Evolutionary conservation across 2,329 filamentous ascomycete species (phyloP).

Genomic region (Furcasterigmium furcatum): DNA sequence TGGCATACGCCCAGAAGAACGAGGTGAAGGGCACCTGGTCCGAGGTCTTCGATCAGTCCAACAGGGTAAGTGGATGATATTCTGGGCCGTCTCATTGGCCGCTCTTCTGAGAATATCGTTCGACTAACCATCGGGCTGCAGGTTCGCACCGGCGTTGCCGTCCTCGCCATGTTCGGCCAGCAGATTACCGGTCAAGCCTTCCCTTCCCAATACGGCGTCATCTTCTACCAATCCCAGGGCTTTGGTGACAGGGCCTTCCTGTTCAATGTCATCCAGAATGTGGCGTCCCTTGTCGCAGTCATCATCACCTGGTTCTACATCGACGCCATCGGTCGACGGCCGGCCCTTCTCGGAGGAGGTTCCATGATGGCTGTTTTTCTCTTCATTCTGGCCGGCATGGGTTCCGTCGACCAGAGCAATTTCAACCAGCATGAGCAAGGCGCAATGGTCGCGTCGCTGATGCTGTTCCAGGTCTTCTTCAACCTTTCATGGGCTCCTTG

Average conservation of each 20-base stretch:
- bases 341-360: slow-evolving; percentile 18
- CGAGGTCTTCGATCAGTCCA: no score
- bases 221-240: slow-evolving; percentile 24
- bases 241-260: slow-evolving; percentile 18
- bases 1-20: no score
- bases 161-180: slow-evolving; percentile 24
- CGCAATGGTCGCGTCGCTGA: no score
- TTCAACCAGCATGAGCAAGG: no score
- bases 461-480: slow-evolving; percentile 16
- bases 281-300: slow-evolving; percentile 11
- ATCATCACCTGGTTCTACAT: slow-evolving; percentile 19
- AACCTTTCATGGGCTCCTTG: slow-evolving; percentile 24
- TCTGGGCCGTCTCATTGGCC: no score
- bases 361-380: slow-evolving; percentile 17
- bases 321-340: slow-evolving; percentile 19
- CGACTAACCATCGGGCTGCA: no score
- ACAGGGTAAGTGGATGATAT: no score
- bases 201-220: slow-evolving; percentile 21
- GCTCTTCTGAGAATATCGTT: no score
- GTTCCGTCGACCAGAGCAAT: no score
- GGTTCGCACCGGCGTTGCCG: slow-evolving; percentile 20
- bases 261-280: slow-evolving; percentile 17
- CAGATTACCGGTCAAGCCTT: slow-evolving; percentile 28
- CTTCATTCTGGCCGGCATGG: slow-evolving; percentile 19
- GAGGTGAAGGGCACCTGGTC: no score